Conservation (phyloP, 2,329 filamentous ascomycete genomes). For the Delphinella strobiligena region DNA sequence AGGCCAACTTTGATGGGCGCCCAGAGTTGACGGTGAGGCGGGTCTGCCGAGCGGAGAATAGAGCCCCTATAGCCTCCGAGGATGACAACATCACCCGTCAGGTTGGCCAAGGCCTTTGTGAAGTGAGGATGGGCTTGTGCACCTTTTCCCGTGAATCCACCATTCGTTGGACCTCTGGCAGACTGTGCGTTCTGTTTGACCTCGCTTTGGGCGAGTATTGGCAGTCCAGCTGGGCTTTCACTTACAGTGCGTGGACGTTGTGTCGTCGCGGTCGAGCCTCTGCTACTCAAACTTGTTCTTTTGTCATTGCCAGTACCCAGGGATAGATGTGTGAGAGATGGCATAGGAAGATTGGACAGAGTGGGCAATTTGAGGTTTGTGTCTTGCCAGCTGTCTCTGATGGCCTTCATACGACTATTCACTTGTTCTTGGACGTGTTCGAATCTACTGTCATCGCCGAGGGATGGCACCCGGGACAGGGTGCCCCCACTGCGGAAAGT, state of each 20-base stretch:
- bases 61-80: constrained; percentile 87
- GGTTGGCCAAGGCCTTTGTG: constrained; percentile 47
- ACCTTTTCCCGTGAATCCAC: constrained; percentile 12
- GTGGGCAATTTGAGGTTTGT: constrained; percentile 55
- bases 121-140: constrained; percentile 37
- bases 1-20: constrained; percentile 86
- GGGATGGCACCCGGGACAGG: constrained; percentile 65
- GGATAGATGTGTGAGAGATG: constrained; percentile 25
- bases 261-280: not conserved
- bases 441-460: constrained; percentile 75
- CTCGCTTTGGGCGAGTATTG: constrained; percentile 2
- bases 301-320: not conserved
- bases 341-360: constrained; percentile 39
- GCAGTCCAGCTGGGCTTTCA: not conserved
- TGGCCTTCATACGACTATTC: constrained; percentile 80
- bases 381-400: constrained; percentile 77
- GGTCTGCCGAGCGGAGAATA: constrained; percentile 69
- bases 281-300: not conserved
- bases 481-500: constrained; percentile 61
- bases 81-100: constrained; percentile 77
- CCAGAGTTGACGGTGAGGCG: constrained; percentile 81
- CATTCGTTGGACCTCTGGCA: constrained; percentile 4
- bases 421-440: constrained; percentile 71
- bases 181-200: not conserved
- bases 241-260: constrained; percentile 1